phyloP scores from a whole-genome alignment of 768 basidiomycete species.

The Boletus subparvulus region DNA sequence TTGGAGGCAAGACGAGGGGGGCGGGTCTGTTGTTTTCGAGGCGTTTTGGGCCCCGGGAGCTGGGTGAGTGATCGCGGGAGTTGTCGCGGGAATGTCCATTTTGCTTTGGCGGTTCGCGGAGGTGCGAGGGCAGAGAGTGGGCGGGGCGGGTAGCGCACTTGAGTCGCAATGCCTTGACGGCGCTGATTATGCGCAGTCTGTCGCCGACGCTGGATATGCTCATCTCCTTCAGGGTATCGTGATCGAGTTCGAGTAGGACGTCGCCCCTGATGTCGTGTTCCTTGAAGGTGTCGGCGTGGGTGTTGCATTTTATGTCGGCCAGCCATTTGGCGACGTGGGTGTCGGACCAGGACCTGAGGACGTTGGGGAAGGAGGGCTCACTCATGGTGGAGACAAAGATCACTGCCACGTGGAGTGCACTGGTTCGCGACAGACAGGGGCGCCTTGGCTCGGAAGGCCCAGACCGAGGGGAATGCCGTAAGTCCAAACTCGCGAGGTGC shows the following conservation, averaged over 20 bases:
- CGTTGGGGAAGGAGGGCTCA: slow-evolving; percentile 48
- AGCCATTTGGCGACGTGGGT: slow-evolving; percentile 77
- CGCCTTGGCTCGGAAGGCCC: too few species aligned
- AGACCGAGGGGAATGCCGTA: too few species aligned
- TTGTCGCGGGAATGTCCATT: slow-evolving; percentile 26
- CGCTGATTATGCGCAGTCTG: slow-evolving; percentile 81
- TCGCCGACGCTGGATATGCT: slow-evolving; percentile 89
- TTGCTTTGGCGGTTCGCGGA: slow-evolving; percentile 1
- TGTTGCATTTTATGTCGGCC: slow-evolving; percentile 67
- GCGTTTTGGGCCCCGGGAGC: slow-evolving; percentile 41
- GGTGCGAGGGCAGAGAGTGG: too few species aligned
- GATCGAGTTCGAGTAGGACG: slow-evolving; percentile 89
- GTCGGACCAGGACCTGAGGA: slow-evolving; percentile 72
- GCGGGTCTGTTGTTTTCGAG: slow-evolving; percentile 71
- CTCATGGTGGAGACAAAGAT: neutral
- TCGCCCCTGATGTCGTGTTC: slow-evolving; percentile 91
- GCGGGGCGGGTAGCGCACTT: slow-evolving; percentile 40
- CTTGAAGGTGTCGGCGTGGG: slow-evolving; percentile 67
- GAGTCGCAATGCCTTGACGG: slow-evolving; percentile 75
- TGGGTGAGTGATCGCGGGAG: slow-evolving; percentile 28
- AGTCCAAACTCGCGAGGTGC: too few species aligned
- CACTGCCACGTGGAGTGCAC: too few species aligned
- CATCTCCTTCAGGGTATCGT: slow-evolving; percentile 85
- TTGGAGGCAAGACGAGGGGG: slow-evolving; percentile 69
- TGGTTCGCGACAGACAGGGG: too few species aligned